Base-by-base conservation (phyloP, 2,329 filamentous ascomycete species). In the Neonectria magnoliae region DNA sequence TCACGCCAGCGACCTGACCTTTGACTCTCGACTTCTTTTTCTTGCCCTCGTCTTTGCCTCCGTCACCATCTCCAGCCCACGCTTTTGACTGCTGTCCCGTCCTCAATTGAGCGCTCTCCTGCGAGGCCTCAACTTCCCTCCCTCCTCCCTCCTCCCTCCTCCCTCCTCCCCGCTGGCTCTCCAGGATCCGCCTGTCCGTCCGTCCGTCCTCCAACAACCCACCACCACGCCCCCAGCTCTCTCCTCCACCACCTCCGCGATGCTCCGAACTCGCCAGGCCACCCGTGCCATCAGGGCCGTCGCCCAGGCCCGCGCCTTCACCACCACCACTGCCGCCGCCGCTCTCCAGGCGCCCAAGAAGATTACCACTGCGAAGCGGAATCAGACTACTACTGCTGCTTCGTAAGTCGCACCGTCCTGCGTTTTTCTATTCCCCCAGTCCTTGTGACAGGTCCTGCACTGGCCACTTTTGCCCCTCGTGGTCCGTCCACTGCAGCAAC, bases 371-470 rank as follows among this genome's bases (percentile, higher is more conserved):
- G 79, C 77, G 57, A 74, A 79, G 59, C 83, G 85, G 76, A 83
- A 79, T 73, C 82, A 86, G 68, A 80, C 83, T 33, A 85, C 83
- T 48, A 80, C 80, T 48, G 60, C 70, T 66, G 77, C 84, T 65
- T 77, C 84, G 88, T 91, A 83, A 77, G 88, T 84, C 66, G 57
- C 58, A 18, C 55, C 45, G 50, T 70, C 47, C 11, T 38, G 14
- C 50, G 41, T 48, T 52, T 29, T 20, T 57, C 45, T 41, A 50
- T 61, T 71, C 42, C 11, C 31, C 22, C 53, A 50, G 48, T 53
- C 33, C 25, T 57, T 27, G 27, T 31, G 16, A 20, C 41, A n/a
- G 5, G 5, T 31, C 27, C 27, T 22, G 64, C 62, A 50, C 57
- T 47, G 56, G 54, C 44, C 50, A 47, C 51, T 20, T 20, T 10